Base-by-base conservation (phyloP, 1,284 basidiomycete species). In the Leccinum colubrinum region DNA sequence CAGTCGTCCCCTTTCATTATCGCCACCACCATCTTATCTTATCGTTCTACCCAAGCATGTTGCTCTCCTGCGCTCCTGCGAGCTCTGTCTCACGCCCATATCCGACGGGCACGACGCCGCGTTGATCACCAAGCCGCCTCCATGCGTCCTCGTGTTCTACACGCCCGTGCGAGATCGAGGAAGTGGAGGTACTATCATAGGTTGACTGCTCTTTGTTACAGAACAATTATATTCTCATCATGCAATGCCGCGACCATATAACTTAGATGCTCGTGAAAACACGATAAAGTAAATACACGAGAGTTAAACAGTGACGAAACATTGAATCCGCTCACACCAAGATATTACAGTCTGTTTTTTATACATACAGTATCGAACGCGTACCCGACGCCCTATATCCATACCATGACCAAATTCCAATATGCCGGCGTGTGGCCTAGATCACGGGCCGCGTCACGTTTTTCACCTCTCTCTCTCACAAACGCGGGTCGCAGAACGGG, bases 101-200 rank as follows among this genome's bases (percentile, higher is more conserved):
- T 14, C 58, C 58, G 54, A 11, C 14, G 51, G 54, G 27, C 43
- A 12, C 0, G 2, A n/a, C 12, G 20, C 43, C 14, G 30, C 14
- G 11, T 27, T 63, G 33, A 22, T 57, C 57, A 43, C 57, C 43
- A 27, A 73, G 33, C 59, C 66, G 3, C 70, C 72, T 1, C 86
- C 91, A 0, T 83, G 80, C 58, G 82, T 94, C 2, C 84, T 98
- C 2, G 93, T 97, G 2, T 98, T 98, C 77, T 97, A 93, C 75
- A 92, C 91, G 9, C 30, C 30, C 30, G 30, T 33, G 30, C 30
- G 30, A 33, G 30, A 33, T 33, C 30, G 9, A 33, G 30, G 30
- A 33, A 33, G 30, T 33, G 30, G 30, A 33, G 30, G 30, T 33
- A 33, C 30, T 33, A 33, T 33, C 30, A 33, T 33, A 33, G 30